Conservation (phyloP, 371 early-diverging fungal genomes). For the Apophysomyces elegans region DNA sequence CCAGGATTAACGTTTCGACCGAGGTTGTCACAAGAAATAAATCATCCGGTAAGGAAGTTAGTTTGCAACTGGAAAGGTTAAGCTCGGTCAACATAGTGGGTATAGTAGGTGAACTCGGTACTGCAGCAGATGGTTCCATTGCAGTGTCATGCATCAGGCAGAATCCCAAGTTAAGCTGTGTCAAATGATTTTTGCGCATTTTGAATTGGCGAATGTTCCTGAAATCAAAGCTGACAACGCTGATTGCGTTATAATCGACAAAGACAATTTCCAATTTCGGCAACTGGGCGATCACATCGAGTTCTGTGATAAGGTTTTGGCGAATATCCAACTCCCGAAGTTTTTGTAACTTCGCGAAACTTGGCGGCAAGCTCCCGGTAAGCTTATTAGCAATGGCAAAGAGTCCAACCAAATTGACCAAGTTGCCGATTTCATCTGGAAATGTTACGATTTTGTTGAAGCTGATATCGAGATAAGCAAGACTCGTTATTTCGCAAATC, state of each 20-base stretch:
- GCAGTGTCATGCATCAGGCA: neutral
- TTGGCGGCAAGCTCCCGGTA: constrained; percentile 66
- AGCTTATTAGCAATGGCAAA: constrained; percentile 77
- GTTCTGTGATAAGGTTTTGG: constrained; percentile 70
- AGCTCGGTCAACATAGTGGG: constrained; percentile 49
- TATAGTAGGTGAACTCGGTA: constrained; percentile 14
- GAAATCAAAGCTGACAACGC: constrained; percentile 48
- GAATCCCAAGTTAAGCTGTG: constrained; percentile 45
- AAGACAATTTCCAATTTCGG: constrained; percentile 63
- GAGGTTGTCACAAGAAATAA: constrained; percentile 60
- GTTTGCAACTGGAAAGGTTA: constrained; percentile 73
- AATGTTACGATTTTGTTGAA: constrained; percentile 80
- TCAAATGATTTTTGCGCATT: constrained; percentile 62
- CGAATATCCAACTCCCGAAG: constrained; percentile 79
- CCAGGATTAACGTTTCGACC: constrained; percentile 66
- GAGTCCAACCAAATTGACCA: constrained; percentile 62
- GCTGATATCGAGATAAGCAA: constrained; percentile 80
- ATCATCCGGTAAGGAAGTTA: constrained; percentile 68
- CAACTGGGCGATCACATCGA: constrained; percentile 62
- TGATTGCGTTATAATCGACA: constrained; percentile 71
- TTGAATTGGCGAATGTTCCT: constrained; percentile 45
- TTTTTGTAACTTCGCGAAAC: constrained; percentile 56
- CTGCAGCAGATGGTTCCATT: constrained; percentile 5
- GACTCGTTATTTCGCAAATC: constrained; percentile 57
- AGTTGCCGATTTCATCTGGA: constrained; percentile 74